phyloP scores from a whole-genome alignment of 495 filamentous ascomycete species.

The Aspergillus ostianus region DNA sequence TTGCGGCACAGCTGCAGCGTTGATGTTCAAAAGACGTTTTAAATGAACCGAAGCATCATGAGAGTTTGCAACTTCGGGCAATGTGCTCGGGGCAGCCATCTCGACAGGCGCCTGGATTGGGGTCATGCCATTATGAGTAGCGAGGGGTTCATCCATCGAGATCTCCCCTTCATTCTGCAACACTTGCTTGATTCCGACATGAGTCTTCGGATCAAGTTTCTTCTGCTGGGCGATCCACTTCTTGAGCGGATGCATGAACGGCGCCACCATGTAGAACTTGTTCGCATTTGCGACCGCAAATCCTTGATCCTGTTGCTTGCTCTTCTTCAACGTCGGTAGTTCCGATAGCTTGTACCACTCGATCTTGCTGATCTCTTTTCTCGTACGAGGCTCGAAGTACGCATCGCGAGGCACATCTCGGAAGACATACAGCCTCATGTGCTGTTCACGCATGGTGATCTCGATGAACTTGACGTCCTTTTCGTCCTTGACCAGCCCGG shows the following conservation, averaged over 20 bases:
- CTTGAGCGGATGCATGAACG: slow-evolving; percentile 81
- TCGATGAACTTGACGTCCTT: slow-evolving; percentile 76
- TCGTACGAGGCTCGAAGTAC: slow-evolving; percentile 80
- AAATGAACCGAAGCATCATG: slow-evolving; percentile 60
- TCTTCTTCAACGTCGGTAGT: slow-evolving; percentile 76
- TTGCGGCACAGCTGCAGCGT: slow-evolving; percentile 30
- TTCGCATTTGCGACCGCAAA: slow-evolving; percentile 60
- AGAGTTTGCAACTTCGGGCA: slow-evolving; percentile 37
- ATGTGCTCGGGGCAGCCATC: slow-evolving; percentile 35
- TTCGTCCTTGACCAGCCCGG: slow-evolving; percentile 67
- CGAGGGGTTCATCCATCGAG: slow-evolving; percentile 37
- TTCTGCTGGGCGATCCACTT: slow-evolving; percentile 87
- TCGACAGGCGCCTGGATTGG: slow-evolving; percentile 19
- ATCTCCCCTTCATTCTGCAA: slow-evolving; percentile 32
- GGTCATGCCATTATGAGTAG: slow-evolving; percentile 2
- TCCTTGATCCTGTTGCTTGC: slow-evolving; percentile 55
- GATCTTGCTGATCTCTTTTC: slow-evolving; percentile 97
- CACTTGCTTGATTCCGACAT: slow-evolving; percentile 18
- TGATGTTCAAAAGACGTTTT: slow-evolving; percentile 62
- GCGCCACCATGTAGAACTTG: slow-evolving; percentile 97
- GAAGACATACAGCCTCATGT: slow-evolving; percentile 88
- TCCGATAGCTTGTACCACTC: slow-evolving; percentile 88
- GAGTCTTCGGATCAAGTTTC: slow-evolving; percentile 55
- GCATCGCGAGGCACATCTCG: slow-evolving; percentile 82
- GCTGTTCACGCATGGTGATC: slow-evolving; percentile 85